Base-by-base conservation (phyloP, 495 filamentous ascomycete species). In the Neurospora africana region DNA sequence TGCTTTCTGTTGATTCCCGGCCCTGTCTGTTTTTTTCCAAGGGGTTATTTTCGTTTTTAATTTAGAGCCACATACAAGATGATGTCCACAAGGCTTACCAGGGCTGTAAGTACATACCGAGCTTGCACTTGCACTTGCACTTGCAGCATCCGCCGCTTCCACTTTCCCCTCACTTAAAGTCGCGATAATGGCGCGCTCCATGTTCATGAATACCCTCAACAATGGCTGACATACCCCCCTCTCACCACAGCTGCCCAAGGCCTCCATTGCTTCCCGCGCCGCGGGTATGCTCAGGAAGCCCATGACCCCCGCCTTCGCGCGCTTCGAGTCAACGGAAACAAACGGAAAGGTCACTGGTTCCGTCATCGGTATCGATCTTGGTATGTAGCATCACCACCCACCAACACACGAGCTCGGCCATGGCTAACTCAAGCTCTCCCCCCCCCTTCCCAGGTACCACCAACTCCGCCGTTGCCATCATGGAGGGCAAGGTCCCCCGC, bases 281-380 rank as follows among this genome's bases (percentile, higher is more conserved):
- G 87, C 82, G 82, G 92, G 82, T 10, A 76, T 85, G 73, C 71
- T 86, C 38, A 81, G 86, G 71, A 83, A 82, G 76, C 84, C 84
- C 43, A 75, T 84, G 74, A 81, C 78, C 53, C 80, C 86, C 30
- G 84, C 82, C 70, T 88, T 86, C 76, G 83, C 84, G 74, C 82
- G 86, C 84, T 93, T 89, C 85, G 92, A 97, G 83, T 92, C 91
- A 69, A 93, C 94, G 44, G 72, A 72, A 38, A 68, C 73, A 71
- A 91, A 92, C 75, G 89, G 87, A 78, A 91, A 95, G 80, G 92
- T 98, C 71, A 93, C 95, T 86, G 96, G 96, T 79, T 85, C 91
- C 81, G 95, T 99, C 81, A 98, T 99, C 76, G 95, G 95, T 88
- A 98, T 99, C 82, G 95, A 99, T 88, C 86, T 99, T 78, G 95